phyloP scores from a whole-genome alignment of 2,329 filamentous ascomycete genomes.

The Ophiobolus disseminans region DNA sequence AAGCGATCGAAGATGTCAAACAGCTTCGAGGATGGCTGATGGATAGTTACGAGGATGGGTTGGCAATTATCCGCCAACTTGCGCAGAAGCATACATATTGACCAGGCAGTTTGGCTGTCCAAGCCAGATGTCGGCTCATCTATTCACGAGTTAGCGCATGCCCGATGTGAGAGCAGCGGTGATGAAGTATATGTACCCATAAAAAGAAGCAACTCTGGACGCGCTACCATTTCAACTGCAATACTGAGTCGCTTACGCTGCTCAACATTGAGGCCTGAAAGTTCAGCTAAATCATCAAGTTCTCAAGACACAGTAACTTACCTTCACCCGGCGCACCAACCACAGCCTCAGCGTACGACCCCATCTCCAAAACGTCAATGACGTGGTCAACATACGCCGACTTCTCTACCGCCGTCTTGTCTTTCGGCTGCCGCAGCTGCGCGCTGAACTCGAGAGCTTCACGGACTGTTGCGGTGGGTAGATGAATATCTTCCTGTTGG shows the following conservation, averaged over 20 bases:
- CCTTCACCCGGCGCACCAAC: slow-evolving; percentile 62
- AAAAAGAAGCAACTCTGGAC: slow-evolving; percentile 73
- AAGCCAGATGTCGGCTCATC: slow-evolving; percentile 76
- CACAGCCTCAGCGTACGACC: slow-evolving; percentile 65
- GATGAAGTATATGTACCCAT: no score
- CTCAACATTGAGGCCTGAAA: slow-evolving; percentile 66
- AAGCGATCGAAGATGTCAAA: slow-evolving; percentile 86
- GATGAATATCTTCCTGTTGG: slow-evolving; percentile 28
- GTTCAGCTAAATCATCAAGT: no score
- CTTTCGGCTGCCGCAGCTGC: slow-evolving; percentile 60
- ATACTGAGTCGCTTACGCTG: slow-evolving; percentile 68
- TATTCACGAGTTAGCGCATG: no score
- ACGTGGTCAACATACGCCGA: slow-evolving; percentile 66
- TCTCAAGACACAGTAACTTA: no score
- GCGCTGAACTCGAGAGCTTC: slow-evolving; percentile 57
- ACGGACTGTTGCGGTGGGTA: slow-evolving; percentile 5
- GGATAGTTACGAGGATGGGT: neutral
- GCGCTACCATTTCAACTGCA: slow-evolving; percentile 58
- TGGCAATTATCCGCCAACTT: neutral
- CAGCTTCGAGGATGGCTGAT: slow-evolving; percentile 69
- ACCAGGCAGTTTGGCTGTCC: slow-evolving; percentile 45
- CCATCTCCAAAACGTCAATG: slow-evolving; percentile 64
- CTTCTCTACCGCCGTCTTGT: slow-evolving; percentile 54
- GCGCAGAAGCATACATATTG: neutral
- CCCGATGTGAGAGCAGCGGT: no score